Conservation (phyloP, 352 stramenopile species). For the Pilasporangium apinafurcum region DNA sequence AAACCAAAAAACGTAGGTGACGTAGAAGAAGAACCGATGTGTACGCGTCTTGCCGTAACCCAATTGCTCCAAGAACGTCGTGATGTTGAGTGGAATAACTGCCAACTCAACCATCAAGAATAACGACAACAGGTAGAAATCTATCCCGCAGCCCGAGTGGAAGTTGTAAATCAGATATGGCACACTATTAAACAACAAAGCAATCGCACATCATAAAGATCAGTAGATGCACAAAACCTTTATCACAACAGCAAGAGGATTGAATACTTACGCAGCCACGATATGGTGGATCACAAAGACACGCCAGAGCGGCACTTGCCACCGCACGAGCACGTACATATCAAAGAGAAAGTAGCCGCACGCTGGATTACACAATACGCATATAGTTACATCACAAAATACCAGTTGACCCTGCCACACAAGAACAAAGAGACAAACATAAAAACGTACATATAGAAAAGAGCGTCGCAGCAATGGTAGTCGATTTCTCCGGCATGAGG, state of each 20-base stretch:
- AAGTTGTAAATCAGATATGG: constrained; percentile 84
- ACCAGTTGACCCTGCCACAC: not conserved
- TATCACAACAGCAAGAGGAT: not conserved
- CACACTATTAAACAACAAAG: constrained; percentile 20
- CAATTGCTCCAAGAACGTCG: constrained; percentile 74
- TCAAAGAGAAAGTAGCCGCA: constrained; percentile 84
- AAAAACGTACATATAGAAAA: constrained; percentile 72
- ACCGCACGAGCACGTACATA: constrained; percentile 62
- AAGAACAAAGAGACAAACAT: not conserved
- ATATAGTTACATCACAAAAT: not conserved
- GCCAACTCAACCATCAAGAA: constrained; percentile 84
- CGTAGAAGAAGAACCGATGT: constrained; percentile 66
- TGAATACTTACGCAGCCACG: constrained; percentile 59
- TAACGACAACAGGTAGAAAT: constrained; percentile 73
- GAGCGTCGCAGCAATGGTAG: constrained; percentile 38
- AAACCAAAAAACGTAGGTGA: constrained; percentile 76
- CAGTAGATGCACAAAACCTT: not conserved
- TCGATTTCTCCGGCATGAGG: constrained; percentile 47
- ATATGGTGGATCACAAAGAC: constrained; percentile 81
- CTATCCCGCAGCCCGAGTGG: constrained; percentile 58
- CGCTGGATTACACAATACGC: constrained; percentile 22
- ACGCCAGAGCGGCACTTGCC: constrained; percentile 64
- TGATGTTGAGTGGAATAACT: constrained; percentile 76
- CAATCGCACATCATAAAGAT: not conserved
- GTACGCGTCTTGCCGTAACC: constrained; percentile 54